Evolutionary conservation across 2,329 filamentous ascomycete species (phyloP).

Genomic region (Monilinia polystroma): DNA sequence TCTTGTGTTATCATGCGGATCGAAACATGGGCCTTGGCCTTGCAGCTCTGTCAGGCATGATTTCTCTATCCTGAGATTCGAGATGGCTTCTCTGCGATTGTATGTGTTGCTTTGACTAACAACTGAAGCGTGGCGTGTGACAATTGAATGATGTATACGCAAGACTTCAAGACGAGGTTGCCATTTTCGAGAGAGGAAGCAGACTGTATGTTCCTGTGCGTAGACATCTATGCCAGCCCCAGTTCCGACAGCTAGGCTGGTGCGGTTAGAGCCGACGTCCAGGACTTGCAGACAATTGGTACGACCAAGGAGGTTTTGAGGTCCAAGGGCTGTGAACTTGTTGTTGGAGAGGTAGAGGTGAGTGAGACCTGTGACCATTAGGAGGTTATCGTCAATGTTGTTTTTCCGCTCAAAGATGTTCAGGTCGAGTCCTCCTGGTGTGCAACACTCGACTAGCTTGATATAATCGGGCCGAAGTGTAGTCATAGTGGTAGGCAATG

Average conservation of each 20-base stretch:
- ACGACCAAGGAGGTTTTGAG: conserved; percentile 46
- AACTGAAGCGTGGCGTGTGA: conserved; percentile 54
- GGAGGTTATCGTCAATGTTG: conserved; percentile 45
- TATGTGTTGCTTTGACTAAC: conserved; percentile 3
- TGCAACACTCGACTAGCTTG: neutral
- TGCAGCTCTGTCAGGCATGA: conserved; percentile 40
- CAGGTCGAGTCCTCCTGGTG: neutral
- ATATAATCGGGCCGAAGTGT: neutral
- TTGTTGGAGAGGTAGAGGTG: conserved; percentile 56
- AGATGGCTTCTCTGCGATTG: conserved; percentile 10
- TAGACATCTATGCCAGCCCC: neutral
- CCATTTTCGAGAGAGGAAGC: neutral
- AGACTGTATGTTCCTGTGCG: conserved; percentile 1
- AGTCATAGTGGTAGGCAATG: neutral
- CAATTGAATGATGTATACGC: conserved; percentile 58
- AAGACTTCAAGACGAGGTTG: conserved; percentile 49
- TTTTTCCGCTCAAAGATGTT: conserved; percentile 39
- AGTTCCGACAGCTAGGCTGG: neutral
- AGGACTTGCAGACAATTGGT: conserved; percentile 52
- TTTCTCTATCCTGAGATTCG: conserved; percentile 42
- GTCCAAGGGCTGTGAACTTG: conserved; percentile 46
- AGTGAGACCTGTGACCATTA: conserved; percentile 46
- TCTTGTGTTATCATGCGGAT: conserved; percentile 57
- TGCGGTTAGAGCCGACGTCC: conserved; percentile 48
- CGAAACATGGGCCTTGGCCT: conserved; percentile 49